phyloP scores from a whole-genome alignment of 2,329 filamentous ascomycete species.

The Sclerotinia sclerotiorum region DNA sequence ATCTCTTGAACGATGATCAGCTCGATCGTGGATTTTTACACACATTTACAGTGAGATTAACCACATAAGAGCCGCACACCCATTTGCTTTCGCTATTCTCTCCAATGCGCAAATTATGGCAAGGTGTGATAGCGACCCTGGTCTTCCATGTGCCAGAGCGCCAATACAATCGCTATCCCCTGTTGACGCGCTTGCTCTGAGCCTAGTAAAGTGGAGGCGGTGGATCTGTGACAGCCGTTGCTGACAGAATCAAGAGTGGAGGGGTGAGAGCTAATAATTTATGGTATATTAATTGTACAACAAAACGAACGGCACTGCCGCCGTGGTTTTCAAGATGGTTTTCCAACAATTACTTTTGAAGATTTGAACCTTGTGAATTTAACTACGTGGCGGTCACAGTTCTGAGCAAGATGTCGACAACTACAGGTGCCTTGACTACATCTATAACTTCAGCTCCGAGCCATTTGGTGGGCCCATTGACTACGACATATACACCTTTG shows the following conservation, averaged over 20 bases:
- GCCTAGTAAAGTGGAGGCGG: constrained; percentile 1
- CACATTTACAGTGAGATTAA: neutral
- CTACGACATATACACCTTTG: constrained; percentile 13
- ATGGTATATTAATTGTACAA: neutral
- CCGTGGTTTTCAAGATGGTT: neutral
- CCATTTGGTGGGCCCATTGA: neutral
- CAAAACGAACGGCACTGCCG: neutral
- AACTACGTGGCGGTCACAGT: neutral
- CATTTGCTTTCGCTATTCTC: neutral
- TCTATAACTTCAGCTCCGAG: neutral
- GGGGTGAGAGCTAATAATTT: neutral
- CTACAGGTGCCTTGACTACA: neutral
- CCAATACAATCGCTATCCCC: neutral
- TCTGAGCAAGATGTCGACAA: neutral
- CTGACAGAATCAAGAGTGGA: constrained; percentile 12
- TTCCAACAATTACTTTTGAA: neutral
- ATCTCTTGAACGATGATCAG: neutral
- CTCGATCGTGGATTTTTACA: neutral
- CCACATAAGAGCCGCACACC: neutral
- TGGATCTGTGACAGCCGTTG: neutral
- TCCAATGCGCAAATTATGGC: neutral
- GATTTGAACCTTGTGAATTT: neutral
- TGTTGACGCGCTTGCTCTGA: neutral
- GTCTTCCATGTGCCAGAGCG: constrained; percentile 5
- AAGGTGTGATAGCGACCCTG: neutral